A percentile compares a stretch with the other conserved stretches of the same genome.
Evolutionary conservation across 2,329 filamentous ascomycete genomes (phyloP).

Genomic region (Diaporthe velutina): DNA sequence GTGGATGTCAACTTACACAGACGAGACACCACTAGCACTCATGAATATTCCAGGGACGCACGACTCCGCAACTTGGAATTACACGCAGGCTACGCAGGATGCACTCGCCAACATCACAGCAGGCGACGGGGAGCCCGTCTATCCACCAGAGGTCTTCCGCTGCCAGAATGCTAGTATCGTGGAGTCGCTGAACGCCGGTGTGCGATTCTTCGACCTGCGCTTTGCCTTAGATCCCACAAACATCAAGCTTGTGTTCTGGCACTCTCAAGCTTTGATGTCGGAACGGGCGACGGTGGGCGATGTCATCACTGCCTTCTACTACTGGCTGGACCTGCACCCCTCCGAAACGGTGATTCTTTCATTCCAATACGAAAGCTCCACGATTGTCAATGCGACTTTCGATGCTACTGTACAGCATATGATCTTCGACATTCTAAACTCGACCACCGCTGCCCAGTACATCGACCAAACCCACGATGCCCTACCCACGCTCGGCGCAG

Average conservation of each 20-base stretch:
- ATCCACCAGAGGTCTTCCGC: slow-evolving; percentile 50
- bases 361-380: slow-evolving; percentile 59
- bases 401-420: slow-evolving; percentile 52
- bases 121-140: slow-evolving; percentile 50
- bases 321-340: slow-evolving; percentile 61
- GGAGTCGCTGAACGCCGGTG: slow-evolving; percentile 57
- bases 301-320: slow-evolving; percentile 60
- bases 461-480: slow-evolving; percentile 62
- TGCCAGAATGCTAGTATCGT: slow-evolving; percentile 56
- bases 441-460: slow-evolving; percentile 53
- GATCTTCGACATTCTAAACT: slow-evolving; percentile 55
- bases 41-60: slow-evolving; percentile 65
- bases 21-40: slow-evolving; percentile 56
- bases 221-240: slow-evolving; percentile 61
- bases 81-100: slow-evolving; percentile 56
- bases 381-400: slow-evolving; percentile 48
- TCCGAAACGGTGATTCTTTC: slow-evolving; percentile 60
- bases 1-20: slow-evolving; percentile 61
- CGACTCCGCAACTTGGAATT: slow-evolving; percentile 66
- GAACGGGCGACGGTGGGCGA: slow-evolving; percentile 57
- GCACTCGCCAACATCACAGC: slow-evolving; percentile 54
- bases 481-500: slow-evolving; percentile 60
- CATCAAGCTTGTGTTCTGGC: slow-evolving; percentile 61
- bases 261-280: slow-evolving; percentile 58
- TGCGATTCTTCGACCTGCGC: slow-evolving; percentile 64